Percentiles rank a stretch among this genome's conserved stretches.
Conservation (phyloP, 2,329 filamentous ascomycete species). For the Botryosphaeria dothidea region DNA sequence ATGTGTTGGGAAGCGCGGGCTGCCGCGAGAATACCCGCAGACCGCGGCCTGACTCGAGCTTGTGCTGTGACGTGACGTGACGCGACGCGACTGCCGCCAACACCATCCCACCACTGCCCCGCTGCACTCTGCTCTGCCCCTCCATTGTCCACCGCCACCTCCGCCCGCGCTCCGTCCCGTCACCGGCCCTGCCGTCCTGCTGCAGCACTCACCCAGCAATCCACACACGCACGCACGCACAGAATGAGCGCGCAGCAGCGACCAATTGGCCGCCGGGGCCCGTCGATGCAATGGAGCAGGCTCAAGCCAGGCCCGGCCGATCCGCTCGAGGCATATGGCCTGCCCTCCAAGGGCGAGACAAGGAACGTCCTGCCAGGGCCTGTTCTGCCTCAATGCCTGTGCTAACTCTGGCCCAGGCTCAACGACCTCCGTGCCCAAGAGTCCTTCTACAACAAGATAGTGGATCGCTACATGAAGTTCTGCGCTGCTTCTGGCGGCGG, state of each 20-base stretch:
- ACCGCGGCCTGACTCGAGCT: not conserved
- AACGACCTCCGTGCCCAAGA: conserved; percentile 76
- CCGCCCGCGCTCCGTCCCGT: not conserved
- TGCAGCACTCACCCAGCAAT: not conserved
- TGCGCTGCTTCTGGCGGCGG: conserved; percentile 73
- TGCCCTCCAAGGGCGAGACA: conserved; percentile 88
- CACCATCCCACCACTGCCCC: not conserved
- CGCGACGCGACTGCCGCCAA: not conserved
- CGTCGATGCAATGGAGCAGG: conserved; percentile 40
- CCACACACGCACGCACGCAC: too few relatives aligned
- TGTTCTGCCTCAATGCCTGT: not conserved
- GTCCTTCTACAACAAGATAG: conserved; percentile 81
- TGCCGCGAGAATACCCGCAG: not conserved
- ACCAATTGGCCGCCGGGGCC: conserved; percentile 38
- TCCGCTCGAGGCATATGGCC: conserved; percentile 75
- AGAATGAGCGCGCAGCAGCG: conserved; percentile 26
- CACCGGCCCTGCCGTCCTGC: not conserved
- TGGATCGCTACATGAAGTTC: conserved; percentile 86
- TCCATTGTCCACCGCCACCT: not conserved
- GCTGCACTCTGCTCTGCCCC: not conserved
- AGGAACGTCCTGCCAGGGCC: conserved; percentile 58
- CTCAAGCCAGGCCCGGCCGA: conserved; percentile 75
- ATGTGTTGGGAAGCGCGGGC: not conserved
- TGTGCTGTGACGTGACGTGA: not conserved
- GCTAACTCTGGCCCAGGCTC: conserved; percentile 34